Evolutionary conservation across 2,329 filamentous ascomycete species (phyloP).

Genomic region (Fusarium abutilonis): DNA sequence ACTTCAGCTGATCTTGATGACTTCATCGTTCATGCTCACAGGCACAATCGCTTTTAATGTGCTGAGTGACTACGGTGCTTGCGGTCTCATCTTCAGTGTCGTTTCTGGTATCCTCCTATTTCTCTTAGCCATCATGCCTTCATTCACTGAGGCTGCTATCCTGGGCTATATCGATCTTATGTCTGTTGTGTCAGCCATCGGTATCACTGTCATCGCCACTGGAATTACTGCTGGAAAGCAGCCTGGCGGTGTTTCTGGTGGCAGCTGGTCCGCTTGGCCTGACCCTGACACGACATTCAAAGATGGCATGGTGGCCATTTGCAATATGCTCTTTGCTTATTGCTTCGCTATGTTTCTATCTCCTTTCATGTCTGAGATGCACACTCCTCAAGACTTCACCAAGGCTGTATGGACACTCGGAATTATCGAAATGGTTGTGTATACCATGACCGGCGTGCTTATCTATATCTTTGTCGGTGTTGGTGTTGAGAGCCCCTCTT

Average conservation of each 20-base stretch:
- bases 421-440: constrained; percentile 66
- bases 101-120: constrained; percentile 53
- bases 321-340: constrained; percentile 75
- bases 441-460: constrained; percentile 69
- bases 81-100: constrained; percentile 53
- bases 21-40: constrained; percentile 72
- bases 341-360: constrained; percentile 58
- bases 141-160: constrained; percentile 48
- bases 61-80: constrained; percentile 62
- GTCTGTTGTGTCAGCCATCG: constrained; percentile 60
- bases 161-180: constrained; percentile 43
- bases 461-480: constrained; percentile 73
- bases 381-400: constrained; percentile 52
- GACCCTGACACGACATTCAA: constrained; percentile 55
- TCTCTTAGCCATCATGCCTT: constrained; percentile 54
- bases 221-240: constrained; percentile 52
- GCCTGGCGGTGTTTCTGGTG: background rate
- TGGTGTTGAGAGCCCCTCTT: constrained; percentile 68
- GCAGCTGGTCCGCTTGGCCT: constrained; percentile 53
- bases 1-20: constrained; percentile 71
- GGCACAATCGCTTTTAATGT: constrained; percentile 72
- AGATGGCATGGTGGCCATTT: constrained; percentile 65
- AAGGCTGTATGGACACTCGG: constrained; percentile 69
- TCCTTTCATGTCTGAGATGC: constrained; percentile 58
- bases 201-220: constrained; percentile 70